phyloP scores from a whole-genome alignment of 768 basidiomycete genomes.

The Calocera viscosa region DNA sequence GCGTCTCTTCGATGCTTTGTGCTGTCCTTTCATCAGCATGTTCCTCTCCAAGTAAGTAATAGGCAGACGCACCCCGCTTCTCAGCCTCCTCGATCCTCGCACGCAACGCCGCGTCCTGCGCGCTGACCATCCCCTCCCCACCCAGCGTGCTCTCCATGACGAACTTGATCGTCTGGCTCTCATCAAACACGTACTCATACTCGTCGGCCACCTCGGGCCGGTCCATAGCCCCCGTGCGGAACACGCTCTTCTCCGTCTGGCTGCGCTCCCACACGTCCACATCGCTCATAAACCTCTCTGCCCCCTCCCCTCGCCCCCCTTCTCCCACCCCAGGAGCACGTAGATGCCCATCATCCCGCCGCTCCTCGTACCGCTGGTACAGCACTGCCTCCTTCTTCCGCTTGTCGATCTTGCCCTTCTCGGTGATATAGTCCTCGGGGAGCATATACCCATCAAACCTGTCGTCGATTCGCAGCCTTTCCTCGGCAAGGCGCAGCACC shows the following conservation, averaged over 20 bases:
- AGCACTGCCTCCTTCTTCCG: constrained; percentile 88
- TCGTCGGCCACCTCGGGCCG: constrained; percentile 67
- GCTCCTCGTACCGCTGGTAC: constrained; percentile 87
- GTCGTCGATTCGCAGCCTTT: constrained; percentile 86
- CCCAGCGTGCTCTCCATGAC: constrained; percentile 68
- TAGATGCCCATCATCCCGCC: background rate
- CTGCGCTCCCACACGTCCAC: constrained; percentile 95
- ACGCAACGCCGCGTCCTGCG: constrained; percentile 74
- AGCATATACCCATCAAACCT: constrained; percentile 92
- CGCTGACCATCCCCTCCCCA: constrained; percentile 57
- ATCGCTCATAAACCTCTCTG: constrained; percentile 91
- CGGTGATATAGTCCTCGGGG: constrained; percentile 96
- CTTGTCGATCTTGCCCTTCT: constrained; percentile 95
- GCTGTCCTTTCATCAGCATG: constrained; percentile 34
- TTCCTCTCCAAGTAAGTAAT: constrained; percentile 3
- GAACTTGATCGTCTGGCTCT: constrained; percentile 91
- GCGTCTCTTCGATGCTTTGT: constrained; percentile 79
- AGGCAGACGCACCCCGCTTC: constrained; percentile 53
- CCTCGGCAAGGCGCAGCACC: constrained; percentile 80
- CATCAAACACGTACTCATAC: constrained; percentile 97
- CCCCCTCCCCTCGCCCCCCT: constrained; percentile 42
- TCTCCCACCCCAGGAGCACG: constrained; percentile 14
- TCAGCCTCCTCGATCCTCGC: constrained; percentile 86
- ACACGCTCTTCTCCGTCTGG: constrained; percentile 79
- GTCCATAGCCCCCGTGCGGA: constrained; percentile 86